phyloP scores from a whole-genome alignment of 2,329 filamentous ascomycete genomes.

The Fusarium tuaranense region DNA sequence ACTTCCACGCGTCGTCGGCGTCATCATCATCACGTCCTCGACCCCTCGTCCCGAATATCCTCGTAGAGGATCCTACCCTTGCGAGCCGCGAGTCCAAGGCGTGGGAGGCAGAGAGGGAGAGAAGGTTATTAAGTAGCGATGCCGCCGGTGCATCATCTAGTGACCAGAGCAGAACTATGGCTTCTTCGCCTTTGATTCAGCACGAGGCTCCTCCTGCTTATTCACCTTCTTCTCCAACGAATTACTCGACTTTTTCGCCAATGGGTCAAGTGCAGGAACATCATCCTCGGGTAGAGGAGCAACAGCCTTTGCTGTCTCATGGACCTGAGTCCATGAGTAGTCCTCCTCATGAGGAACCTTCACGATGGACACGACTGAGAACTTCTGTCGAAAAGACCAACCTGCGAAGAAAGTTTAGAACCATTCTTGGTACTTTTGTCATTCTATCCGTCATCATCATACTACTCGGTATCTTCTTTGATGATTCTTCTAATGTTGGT shows the following conservation, averaged over 20 bases:
- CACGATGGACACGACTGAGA: conserved; percentile 48
- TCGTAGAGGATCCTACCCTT: conserved; percentile 62
- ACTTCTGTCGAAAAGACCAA: conserved; percentile 30
- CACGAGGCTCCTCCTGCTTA: conserved; percentile 64
- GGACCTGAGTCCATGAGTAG: conserved; percentile 62
- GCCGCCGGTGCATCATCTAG: neutral
- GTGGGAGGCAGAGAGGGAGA: conserved; percentile 58
- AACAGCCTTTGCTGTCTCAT: conserved; percentile 55
- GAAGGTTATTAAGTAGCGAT: conserved; percentile 44
- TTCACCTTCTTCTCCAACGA: conserved; percentile 54
- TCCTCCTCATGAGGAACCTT: conserved; percentile 36
- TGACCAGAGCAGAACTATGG: neutral
- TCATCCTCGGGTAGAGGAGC: conserved; percentile 54
- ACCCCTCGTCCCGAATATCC: conserved; percentile 60
- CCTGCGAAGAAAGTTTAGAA: conserved; percentile 46
- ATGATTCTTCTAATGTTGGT: conserved; percentile 48
- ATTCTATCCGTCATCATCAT: conserved; percentile 49
- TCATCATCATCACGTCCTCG: conserved; percentile 41
- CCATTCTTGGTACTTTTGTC: conserved; percentile 47
- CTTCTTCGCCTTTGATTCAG: conserved; percentile 31
- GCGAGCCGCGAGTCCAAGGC: conserved; percentile 55
- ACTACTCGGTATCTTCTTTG: conserved; percentile 40
- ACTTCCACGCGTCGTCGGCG: conserved; percentile 57
- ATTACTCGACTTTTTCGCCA: conserved; percentile 59
- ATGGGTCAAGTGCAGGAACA: conserved; percentile 60